Conservation (phyloP, 257 asterid species). For the Ajuga chamaepitys region DNA sequence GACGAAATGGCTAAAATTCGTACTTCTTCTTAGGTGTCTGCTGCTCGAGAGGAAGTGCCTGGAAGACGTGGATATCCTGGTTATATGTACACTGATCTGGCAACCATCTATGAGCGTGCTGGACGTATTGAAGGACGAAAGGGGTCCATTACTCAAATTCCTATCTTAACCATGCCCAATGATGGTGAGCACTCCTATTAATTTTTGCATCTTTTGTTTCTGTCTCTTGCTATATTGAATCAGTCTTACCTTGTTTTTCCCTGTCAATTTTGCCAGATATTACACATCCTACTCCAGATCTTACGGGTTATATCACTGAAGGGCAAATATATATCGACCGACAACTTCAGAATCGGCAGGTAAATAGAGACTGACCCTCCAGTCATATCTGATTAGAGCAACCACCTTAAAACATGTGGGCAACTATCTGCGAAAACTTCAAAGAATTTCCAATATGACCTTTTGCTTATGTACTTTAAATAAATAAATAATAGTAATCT, state of each 20-base stretch:
- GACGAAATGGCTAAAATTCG: neutral
- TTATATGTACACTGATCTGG: constrained; percentile 90
- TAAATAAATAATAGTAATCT: neutral
- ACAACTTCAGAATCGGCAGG: constrained; percentile 67
- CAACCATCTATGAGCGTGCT: constrained; percentile 96
- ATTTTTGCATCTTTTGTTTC: neutral
- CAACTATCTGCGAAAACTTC: neutral
- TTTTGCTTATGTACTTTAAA: neutral
- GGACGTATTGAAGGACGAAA: constrained; percentile 95
- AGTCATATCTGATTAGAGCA: neutral
- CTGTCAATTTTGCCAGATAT: constrained; percentile 52
- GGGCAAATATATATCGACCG: constrained; percentile 94
- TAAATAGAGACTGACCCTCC: constrained; percentile 12
- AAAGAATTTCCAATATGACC: neutral
- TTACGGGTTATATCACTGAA: constrained; percentile 91
- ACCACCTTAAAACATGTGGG: neutral
- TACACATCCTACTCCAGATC: constrained; percentile 99
- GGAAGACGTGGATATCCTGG: constrained; percentile 77
- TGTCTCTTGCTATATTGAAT: neutral
- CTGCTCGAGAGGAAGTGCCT: constrained; percentile 97
- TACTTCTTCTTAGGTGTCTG: constrained; percentile 59
- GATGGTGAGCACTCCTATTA: constrained; percentile 49
- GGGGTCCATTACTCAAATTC: constrained; percentile 93
- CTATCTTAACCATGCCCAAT: constrained; percentile 92
- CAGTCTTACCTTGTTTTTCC: constrained; percentile 1